These are phyloP conservation scores for Daldinia grandis DNA, from an alignment of 495 filamentous ascomycete genomes.

Conservation along the genomic window DNA sequence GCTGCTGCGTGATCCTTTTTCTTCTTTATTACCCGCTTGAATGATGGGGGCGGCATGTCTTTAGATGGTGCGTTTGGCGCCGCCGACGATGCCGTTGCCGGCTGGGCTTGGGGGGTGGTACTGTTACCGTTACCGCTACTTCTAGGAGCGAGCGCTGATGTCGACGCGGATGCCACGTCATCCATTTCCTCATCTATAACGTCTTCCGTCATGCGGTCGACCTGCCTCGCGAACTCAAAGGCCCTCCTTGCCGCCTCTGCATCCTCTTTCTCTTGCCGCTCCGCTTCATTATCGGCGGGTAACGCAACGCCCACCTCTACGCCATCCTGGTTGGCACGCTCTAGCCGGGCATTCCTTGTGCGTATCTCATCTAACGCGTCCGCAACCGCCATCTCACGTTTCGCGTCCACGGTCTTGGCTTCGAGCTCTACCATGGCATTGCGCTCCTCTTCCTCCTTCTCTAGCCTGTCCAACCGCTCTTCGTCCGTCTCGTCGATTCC, in stretches of 20 bases:
- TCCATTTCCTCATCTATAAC: slow-evolving; percentile 52
- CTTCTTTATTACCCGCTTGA: slow-evolving; percentile 81
- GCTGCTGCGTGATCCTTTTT: slow-evolving; percentile 78
- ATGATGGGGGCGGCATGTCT: slow-evolving; percentile 68
- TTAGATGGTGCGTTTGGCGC: slow-evolving; percentile 43
- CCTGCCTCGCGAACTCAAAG: slow-evolving; percentile 66
- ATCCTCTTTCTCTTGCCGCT: slow-evolving; percentile 79
- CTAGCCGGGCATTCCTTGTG: slow-evolving; percentile 85
- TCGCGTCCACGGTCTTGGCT: slow-evolving; percentile 87
- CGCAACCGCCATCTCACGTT: slow-evolving; percentile 95
- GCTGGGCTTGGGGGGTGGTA: slow-evolving; percentile 1
- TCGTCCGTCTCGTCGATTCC: slow-evolving; percentile 62
- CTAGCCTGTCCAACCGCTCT: slow-evolving; percentile 83
- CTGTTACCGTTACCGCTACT: slow-evolving; percentile 10
- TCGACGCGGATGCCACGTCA: slow-evolving; percentile 6
- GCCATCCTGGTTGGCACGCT: slow-evolving; percentile 72
- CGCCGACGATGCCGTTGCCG: slow-evolving; percentile 17
- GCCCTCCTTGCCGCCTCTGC: slow-evolving; percentile 84
- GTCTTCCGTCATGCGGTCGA: slow-evolving; percentile 59
- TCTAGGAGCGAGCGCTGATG: background rate
- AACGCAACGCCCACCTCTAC: slow-evolving; percentile 55
- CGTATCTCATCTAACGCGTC: slow-evolving; percentile 96
- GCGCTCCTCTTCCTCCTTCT: slow-evolving; percentile 79
- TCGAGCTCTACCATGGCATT: slow-evolving; percentile 93
- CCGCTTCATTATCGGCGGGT: slow-evolving; percentile 64